These are phyloP conservation scores for Phycomyces nitens DNA, from an alignment of 192 early-diverging fungal genomes.

Conservation along the genomic window DNA sequence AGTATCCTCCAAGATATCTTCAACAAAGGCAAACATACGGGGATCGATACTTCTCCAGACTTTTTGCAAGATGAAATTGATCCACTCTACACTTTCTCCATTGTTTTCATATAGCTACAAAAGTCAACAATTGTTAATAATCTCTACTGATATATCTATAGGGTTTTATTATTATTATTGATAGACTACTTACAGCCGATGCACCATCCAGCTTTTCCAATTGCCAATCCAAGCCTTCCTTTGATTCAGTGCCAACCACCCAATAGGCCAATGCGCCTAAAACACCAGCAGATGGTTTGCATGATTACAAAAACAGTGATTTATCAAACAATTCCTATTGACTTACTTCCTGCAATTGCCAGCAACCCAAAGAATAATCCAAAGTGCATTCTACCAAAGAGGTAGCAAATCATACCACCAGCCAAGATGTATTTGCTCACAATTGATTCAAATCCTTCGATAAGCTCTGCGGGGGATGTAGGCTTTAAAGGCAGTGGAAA, in stretches of 20 bases:
- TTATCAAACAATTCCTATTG: no score
- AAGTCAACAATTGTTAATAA: background rate
- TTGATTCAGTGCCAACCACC: constrained; percentile 13
- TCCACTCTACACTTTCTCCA: constrained; percentile 31
- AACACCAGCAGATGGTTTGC: no score
- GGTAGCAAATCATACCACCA: constrained; percentile 15
- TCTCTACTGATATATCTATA: background rate
- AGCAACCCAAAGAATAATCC: constrained; percentile 9
- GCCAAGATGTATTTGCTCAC: constrained; percentile 25
- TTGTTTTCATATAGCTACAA: constrained; percentile 8
- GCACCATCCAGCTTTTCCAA: constrained; percentile 16
- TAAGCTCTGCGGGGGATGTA: constrained; percentile 4
- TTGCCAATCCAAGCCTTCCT: constrained; percentile 29
- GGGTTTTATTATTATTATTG: constrained; percentile 16
- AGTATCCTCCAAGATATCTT: constrained; percentile 31
- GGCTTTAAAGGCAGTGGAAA: constrained; percentile 3
- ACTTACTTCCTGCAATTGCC: constrained; percentile 3
- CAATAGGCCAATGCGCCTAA: constrained; percentile 21
- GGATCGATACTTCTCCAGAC: constrained; percentile 33
- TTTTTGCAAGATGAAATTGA: constrained; percentile 28
- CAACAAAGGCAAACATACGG: constrained; percentile 18
- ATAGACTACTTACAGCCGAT: constrained; percentile 3
- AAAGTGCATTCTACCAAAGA: constrained; percentile 14
- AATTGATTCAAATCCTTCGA: constrained; percentile 8
- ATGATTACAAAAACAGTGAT: background rate